Conservation (phyloP, 192 early-diverging fungal species). For the Chytriomyces hyalinus region DNA sequence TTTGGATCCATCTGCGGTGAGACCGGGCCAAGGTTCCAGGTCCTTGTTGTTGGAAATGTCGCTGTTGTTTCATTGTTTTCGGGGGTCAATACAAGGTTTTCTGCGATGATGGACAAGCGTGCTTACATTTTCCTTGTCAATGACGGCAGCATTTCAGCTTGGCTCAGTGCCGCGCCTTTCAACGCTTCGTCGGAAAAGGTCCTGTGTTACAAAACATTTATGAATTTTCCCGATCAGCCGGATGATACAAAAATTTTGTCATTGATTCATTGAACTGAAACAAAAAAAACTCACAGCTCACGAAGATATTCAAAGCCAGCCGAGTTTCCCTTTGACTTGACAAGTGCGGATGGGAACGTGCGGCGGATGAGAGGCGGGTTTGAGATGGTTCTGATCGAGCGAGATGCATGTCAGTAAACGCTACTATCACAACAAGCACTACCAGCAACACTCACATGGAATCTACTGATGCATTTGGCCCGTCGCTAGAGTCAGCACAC, state of each 20-base stretch:
- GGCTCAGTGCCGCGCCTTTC: not conserved
- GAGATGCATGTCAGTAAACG: no score
- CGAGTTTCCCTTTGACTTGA: not conserved
- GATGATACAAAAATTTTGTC: not conserved
- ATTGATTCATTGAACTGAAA: not conserved
- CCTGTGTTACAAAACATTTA: slow-evolving; percentile 1
- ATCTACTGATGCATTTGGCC: not conserved
- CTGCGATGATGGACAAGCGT: no score
- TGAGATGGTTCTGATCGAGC: not conserved
- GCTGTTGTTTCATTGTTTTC: no score
- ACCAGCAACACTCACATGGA: slow-evolving; percentile 20
- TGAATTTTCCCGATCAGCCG: not conserved
- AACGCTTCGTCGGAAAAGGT: slow-evolving; percentile 25
- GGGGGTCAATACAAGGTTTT: no score
- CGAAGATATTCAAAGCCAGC: not conserved
- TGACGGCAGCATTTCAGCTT: slow-evolving; percentile 17
- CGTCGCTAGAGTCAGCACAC: not conserved
- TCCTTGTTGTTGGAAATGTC: not conserved
- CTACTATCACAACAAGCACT: not conserved
- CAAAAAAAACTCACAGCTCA: not conserved
- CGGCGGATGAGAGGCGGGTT: slow-evolving; percentile 8
- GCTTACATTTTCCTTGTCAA: not conserved
- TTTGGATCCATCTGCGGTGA: not conserved
- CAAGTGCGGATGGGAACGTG: not conserved
- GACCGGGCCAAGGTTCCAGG: not conserved